Conservation (phyloP, 2,329 filamentous ascomycete genomes). For the Trichothecium roseum region DNA sequence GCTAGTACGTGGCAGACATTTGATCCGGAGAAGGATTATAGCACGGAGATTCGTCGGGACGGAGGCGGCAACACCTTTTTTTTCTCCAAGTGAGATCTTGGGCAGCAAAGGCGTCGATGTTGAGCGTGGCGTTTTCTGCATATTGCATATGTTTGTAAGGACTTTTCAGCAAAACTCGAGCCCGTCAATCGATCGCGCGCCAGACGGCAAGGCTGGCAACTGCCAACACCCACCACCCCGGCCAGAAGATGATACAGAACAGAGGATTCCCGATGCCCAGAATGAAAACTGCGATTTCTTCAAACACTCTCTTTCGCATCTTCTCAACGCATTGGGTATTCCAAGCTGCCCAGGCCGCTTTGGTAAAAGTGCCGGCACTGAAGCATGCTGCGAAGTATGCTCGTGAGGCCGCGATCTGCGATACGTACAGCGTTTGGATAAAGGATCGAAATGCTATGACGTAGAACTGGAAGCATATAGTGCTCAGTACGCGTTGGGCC, state of each 20-base stretch:
- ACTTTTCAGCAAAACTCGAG: constrained; percentile 3
- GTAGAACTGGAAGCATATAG: constrained; percentile 18
- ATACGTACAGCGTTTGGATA: constrained; percentile 14
- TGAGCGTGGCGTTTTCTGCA: neutral
- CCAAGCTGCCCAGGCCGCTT: constrained; percentile 21
- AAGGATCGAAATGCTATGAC: constrained; percentile 19
- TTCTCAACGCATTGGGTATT: constrained; percentile 21
- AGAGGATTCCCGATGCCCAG: constrained; percentile 39
- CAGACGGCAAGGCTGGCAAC: constrained; percentile 22
- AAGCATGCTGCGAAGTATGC: constrained; percentile 17
- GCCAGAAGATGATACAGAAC: constrained; percentile 44
- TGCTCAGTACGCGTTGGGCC: constrained; percentile 22
- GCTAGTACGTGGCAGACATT: constrained; percentile 95
- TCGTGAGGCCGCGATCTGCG: constrained; percentile 14
- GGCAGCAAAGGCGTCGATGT: constrained; percentile 1
- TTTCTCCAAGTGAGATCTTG: constrained; percentile 41
- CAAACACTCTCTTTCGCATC: constrained; percentile 36
- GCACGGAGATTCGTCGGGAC: constrained; percentile 68
- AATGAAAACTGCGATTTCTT: constrained; percentile 40
- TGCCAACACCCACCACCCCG: constrained; percentile 41
- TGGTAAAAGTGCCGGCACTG: constrained; percentile 17
- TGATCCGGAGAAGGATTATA: constrained; percentile 80
- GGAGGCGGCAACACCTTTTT: constrained; percentile 89
- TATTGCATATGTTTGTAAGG: too few species aligned
- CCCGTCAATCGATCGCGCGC: constrained; percentile 21